Evolutionary conservation across 2,329 filamentous ascomycete species (phyloP).

Genomic region (Didymella glomerata): DNA sequence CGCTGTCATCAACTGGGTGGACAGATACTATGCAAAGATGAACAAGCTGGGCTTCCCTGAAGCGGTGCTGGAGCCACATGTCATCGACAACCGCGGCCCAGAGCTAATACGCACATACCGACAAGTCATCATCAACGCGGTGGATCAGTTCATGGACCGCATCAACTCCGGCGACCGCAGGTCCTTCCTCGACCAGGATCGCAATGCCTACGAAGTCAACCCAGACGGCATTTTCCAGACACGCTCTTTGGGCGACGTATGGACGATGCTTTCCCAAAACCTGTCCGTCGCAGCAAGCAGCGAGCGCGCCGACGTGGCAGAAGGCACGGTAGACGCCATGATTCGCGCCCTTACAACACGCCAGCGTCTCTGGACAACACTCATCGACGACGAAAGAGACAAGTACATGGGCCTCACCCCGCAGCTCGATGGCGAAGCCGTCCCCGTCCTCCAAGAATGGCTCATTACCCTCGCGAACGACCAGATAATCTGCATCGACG

Average conservation of each 20-base stretch:
- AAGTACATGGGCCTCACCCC: slow-evolving; percentile 67
- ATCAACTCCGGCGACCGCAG: slow-evolving; percentile 85
- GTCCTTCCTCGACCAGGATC: slow-evolving; percentile 79
- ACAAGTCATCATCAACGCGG: slow-evolving; percentile 90
- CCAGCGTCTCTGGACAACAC: slow-evolving; percentile 84
- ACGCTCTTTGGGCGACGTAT: slow-evolving; percentile 90
- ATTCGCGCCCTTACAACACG: slow-evolving; percentile 83
- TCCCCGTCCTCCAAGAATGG: slow-evolving; percentile 85
- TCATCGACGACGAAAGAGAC: slow-evolving; percentile 84
- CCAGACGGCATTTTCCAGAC: slow-evolving; percentile 92
- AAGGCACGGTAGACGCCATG: slow-evolving; percentile 96
- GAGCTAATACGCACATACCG: slow-evolving; percentile 95
- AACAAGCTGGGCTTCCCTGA: slow-evolving; percentile 81
- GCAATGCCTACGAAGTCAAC: slow-evolving; percentile 77
- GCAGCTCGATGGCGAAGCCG: slow-evolving; percentile 74
- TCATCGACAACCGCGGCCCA: slow-evolving; percentile 87
- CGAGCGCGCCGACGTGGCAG: slow-evolving; percentile 85
- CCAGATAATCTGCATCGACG: slow-evolving; percentile 97
- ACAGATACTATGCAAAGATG: slow-evolving; percentile 98
- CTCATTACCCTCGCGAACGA: slow-evolving; percentile 96
- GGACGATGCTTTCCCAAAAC: slow-evolving; percentile 97
- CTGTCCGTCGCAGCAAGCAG: slow-evolving; percentile 85
- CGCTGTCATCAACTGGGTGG: slow-evolving; percentile 91
- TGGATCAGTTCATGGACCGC: slow-evolving; percentile 97
- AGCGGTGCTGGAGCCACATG: slow-evolving; percentile 80